Conservation (phyloP, 495 filamentous ascomycete species). For the Stereocaulon alpinum region DNA sequence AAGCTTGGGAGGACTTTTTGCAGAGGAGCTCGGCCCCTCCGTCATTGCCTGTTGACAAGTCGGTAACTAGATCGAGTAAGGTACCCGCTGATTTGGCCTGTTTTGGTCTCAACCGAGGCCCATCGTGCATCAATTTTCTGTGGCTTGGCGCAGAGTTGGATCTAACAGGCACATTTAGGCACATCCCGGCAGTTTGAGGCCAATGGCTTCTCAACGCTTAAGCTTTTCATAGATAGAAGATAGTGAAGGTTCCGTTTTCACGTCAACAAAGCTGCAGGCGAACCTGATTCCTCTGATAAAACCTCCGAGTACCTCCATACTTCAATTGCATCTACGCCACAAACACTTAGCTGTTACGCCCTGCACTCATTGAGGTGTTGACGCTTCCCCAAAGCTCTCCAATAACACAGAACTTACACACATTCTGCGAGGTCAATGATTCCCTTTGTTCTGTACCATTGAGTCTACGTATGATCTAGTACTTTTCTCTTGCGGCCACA, state of each 20-base stretch:
- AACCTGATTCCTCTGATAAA: not conserved
- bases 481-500: not conserved
- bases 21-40: constrained; percentile 2
- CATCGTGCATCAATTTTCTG: constrained; percentile 3
- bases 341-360: not conserved
- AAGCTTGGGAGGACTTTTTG: not conserved
- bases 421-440: not conserved
- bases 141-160: not conserved
- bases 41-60: not conserved
- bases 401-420: constrained; percentile 1
- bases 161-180: no score
- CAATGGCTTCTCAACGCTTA: constrained; percentile 10
- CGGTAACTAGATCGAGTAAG: not conserved
- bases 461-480: not conserved
- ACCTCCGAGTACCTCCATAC: not conserved
- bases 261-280: not conserved
- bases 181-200: not conserved
- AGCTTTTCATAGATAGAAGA: not conserved
- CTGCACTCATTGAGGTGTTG: not conserved
- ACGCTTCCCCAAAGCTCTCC: not conserved
- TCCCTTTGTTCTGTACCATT: not conserved
- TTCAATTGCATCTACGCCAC: not conserved
- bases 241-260: not conserved
- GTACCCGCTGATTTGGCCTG: not conserved
- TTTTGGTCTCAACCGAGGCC: not conserved